A percentile compares a stretch with the other conserved stretches of the same genome.
Evolutionary conservation across 2,329 filamentous ascomycete species (phyloP).

Genomic region (Penicillium verrucosum): DNA sequence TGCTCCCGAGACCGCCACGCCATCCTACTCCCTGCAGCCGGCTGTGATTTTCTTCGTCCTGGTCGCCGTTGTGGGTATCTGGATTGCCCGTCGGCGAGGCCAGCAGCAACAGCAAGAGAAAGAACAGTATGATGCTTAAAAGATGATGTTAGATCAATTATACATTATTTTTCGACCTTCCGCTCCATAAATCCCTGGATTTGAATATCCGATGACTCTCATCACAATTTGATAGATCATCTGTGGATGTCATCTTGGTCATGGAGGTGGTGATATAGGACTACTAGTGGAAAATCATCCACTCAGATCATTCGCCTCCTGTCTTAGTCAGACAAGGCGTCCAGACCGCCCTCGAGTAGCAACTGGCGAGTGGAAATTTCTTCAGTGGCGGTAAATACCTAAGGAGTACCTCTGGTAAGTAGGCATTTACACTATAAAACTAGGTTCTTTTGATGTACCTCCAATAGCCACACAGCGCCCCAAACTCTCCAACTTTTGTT

Average conservation of each 20-base stretch:
- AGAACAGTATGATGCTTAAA: constrained; percentile 15
- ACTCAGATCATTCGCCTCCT: constrained; percentile 3
- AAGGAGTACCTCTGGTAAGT: not conserved
- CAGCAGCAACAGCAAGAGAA: constrained; percentile 16
- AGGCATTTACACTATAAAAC: not conserved
- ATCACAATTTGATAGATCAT: not conserved
- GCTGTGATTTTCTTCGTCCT: constrained; percentile 19
- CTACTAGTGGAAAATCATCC: constrained; percentile 1
- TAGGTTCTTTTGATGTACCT: not conserved
- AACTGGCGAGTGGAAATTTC: constrained; percentile 20
- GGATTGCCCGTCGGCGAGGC: constrained; percentile 16
- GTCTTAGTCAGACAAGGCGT: constrained; percentile 15
- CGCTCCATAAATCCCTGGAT: not conserved
- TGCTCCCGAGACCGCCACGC: not conserved
- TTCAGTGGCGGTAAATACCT: constrained; percentile 13
- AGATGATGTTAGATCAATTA: not conserved
- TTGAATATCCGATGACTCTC: not conserved
- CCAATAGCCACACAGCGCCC: constrained; percentile 6
- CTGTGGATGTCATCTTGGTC: not conserved
- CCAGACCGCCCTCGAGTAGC: constrained; percentile 9
- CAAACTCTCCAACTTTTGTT: constrained; percentile 20
- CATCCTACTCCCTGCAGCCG: constrained; percentile 17
- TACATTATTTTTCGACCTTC: not conserved
- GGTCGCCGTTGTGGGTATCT: constrained; percentile 19
- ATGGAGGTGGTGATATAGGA: constrained; percentile 7